A percentile compares a stretch with the other conserved stretches of the same genome.
These are phyloP conservation scores for Pythium dissotocum DNA, from an alignment of 352 stramenopile species.

Conservation along the genomic window DNA sequence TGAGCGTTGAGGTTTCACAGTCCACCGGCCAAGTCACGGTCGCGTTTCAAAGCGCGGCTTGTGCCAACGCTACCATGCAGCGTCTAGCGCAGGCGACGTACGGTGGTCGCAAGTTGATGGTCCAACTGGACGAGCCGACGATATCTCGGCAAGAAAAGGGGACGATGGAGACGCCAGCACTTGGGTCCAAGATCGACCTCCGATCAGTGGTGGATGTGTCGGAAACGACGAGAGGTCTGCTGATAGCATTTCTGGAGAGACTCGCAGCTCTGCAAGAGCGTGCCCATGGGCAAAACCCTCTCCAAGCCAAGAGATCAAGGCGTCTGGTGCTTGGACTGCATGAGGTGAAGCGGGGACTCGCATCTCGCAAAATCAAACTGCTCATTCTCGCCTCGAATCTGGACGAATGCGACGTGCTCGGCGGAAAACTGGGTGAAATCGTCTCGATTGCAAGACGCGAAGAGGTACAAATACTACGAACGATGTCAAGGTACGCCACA, in stretches of 20 bases:
- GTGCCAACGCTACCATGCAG: not conserved
- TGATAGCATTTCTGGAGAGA: conserved; percentile 35
- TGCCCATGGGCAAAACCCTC: conserved; percentile 56
- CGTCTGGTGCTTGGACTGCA: conserved; percentile 91
- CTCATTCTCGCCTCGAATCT: conserved; percentile 92
- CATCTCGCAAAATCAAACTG: conserved; percentile 80
- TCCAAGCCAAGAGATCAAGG: conserved; percentile 63
- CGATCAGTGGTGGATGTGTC: not conserved
- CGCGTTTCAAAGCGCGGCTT: not conserved
- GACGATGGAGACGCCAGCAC: not conserved
- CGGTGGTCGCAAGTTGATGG: conserved; percentile 2
- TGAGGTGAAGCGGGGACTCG: conserved; percentile 89
- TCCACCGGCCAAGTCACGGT: conserved; percentile 10
- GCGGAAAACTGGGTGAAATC: conserved; percentile 86
- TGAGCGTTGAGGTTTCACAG: conserved; percentile 25
- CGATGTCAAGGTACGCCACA: conserved; percentile 40
- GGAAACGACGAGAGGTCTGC: conserved; percentile 4
- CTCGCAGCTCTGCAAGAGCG: conserved; percentile 70
- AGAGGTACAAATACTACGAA: conserved; percentile 46
- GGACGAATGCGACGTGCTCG: conserved; percentile 72
- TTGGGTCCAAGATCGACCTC: not conserved
- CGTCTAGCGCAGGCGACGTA: conserved; percentile 5
- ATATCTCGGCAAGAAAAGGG: not conserved
- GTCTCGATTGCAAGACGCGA: conserved; percentile 56
- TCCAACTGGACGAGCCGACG: not conserved